Percentiles rank a stretch among this genome's conserved stretches.
These are phyloP conservation scores for Clavispora phyllophila DNA, from an alignment of 805 yeast genomes.

Conservation along the genomic window DNA sequence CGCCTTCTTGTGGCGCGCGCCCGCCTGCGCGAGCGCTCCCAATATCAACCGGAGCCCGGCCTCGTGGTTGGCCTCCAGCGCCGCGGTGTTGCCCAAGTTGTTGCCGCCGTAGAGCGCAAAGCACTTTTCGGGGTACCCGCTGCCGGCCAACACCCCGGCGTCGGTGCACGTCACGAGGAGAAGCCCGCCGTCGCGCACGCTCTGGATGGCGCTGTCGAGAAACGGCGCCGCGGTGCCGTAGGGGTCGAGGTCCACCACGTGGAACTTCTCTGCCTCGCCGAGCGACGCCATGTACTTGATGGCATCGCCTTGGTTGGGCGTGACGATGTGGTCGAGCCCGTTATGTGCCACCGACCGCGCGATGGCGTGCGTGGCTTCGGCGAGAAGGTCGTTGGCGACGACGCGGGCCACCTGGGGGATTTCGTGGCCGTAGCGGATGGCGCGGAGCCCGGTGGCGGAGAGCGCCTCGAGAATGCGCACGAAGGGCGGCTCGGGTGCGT, in stretches of 20 bases:
- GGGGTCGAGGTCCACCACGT: conserved; percentile 92
- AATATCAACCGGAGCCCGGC: conserved; percentile 84
- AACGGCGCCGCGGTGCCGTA: conserved; percentile 98
- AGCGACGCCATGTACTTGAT: conserved; percentile 64
- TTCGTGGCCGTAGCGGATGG: conserved; percentile 90
- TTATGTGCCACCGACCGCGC: conserved; percentile 67
- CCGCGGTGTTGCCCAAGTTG: conserved; percentile 57
- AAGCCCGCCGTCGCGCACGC: conserved; percentile 79
- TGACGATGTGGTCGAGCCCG: conserved; percentile 50
- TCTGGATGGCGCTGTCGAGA: conserved; percentile 83
- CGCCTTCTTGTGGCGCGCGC: conserved; percentile 82
- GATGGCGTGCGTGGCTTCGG: conserved; percentile 82
- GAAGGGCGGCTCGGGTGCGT: conserved; percentile 2
- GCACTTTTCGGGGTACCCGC: conserved; percentile 95
- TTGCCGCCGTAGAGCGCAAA: conserved; percentile 93
- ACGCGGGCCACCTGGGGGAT: conserved; percentile 69
- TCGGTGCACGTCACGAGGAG: conserved; percentile 94
- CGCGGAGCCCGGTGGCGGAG: conserved; percentile 92
- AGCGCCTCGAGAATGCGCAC: conserved; percentile 79
- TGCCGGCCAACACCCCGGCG: conserved; percentile 91
- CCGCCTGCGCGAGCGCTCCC: conserved; percentile 68
- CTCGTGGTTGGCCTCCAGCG: conserved; percentile 81
- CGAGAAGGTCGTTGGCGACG: conserved; percentile 85
- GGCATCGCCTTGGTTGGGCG: conserved; percentile 84
- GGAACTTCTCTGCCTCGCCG: conserved; percentile 48